Base-by-base conservation (phyloP, 495 filamentous ascomycete genomes). In the Hyaloscypha variabilis region DNA sequence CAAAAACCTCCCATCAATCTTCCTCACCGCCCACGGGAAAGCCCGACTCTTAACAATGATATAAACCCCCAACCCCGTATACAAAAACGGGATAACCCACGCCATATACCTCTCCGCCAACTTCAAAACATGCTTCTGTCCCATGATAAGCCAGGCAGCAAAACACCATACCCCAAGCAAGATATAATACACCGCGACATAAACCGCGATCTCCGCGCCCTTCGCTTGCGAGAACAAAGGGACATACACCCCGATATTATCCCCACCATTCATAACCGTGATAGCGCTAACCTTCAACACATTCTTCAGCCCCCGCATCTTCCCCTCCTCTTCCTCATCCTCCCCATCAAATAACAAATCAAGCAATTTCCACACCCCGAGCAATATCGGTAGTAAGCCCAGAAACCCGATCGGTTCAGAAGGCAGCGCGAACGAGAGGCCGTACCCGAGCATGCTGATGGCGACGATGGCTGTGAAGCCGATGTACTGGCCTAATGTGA, bases 101-200 rank as follows among this genome's bases (percentile, higher is more conserved):
- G 5, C 6, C 31, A 36, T 36, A n/a, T n/a, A 25, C 21, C 17
- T 53, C 4, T 53, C 26, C 51, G 10, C 51, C n/a, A 24, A 24
- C 26, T 21, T 10, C n/a, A 53, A 14, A 53, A 42, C 39, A 42
- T 42, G 39, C 14, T 19, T 42, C 39, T 68, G 66, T 8, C 51
- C 54, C 66, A 68, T 64, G 2, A 68, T 3, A 14, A 65, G 28
- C 42, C 29, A 64, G 25, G 66, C 66, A 6, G 42, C 34, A 26
- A 68, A 56, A 42, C 66, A 68, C 66, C 66, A 68, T 11, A 68
- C 55, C 13, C 66, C 66, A 42, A 68, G 60, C n/a, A 68, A 26
- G 57, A 64, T 60, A 54, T 68, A 65, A 28, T 64, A 64, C 6
- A 68, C 54, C 8, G 63, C 50, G 6, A 68, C 62, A 23, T 68